These are phyloP conservation scores for Scortechinia acanthostroma DNA, from an alignment of 2,329 filamentous ascomycete species.

Conservation along the genomic window DNA sequence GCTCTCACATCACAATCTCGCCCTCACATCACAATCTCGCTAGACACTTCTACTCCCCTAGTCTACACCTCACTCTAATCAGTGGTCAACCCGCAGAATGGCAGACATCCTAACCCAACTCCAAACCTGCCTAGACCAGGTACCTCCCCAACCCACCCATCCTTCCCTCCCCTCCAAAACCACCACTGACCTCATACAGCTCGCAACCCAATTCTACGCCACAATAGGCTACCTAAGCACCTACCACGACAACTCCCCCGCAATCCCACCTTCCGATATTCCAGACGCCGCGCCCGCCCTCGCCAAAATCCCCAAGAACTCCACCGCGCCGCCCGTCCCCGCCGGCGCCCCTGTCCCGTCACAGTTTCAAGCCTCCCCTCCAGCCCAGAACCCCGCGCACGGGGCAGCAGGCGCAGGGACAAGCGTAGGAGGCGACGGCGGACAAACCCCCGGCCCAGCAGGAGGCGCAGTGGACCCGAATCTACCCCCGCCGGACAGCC, in stretches of 20 bases:
- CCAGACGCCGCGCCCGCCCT: constrained; percentile 22
- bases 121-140: constrained; percentile 39
- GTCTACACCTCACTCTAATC: constrained; percentile 2
- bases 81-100: constrained; percentile 15
- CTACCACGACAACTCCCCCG: constrained; percentile 32
- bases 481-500: constrained; percentile 18
- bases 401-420: neutral
- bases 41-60: constrained; percentile 2
- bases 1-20: no score
- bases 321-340: constrained; percentile 11
- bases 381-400: neutral
- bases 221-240: constrained; percentile 35
- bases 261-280: constrained; percentile 17
- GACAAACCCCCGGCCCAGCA: neutral
- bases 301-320: constrained; percentile 29
- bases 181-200: constrained; percentile 12
- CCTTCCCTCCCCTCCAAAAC: neutral
- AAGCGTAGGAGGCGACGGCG: neutral
- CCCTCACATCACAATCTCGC: no score
- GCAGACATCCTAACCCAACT: constrained; percentile 38
- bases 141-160: constrained; percentile 9
- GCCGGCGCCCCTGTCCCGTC: constrained; percentile 2
- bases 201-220: constrained; percentile 40
- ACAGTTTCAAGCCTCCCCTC: neutral
- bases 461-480: neutral